phyloP scores from a whole-genome alignment of 1,284 basidiomycete genomes.

The Vanrija humicola region DNA sequence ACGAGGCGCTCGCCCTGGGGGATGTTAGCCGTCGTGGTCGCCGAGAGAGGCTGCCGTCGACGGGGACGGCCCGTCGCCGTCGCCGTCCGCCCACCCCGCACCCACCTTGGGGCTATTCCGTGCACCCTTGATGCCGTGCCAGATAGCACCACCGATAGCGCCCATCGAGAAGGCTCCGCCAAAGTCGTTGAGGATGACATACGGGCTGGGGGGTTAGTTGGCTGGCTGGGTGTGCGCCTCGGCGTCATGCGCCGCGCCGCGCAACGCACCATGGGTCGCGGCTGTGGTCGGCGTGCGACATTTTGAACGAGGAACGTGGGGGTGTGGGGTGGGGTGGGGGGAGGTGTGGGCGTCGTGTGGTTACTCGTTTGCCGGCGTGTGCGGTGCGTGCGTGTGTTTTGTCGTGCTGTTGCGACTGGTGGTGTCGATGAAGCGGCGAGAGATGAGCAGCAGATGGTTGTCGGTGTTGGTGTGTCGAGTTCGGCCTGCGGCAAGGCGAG shows the following conservation, averaged over 20 bases:
- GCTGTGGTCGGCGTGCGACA: slow-evolving; percentile 81
- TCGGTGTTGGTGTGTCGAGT: too few relatives aligned
- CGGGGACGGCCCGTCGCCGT: not conserved
- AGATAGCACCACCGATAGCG: slow-evolving; percentile 68
- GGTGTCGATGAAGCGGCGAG: too few relatives aligned
- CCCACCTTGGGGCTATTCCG: slow-evolving; percentile 89
- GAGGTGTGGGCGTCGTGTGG: not conserved
- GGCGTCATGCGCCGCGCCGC: too few relatives aligned
- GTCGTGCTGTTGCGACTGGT: too few relatives aligned
- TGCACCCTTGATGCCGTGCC: slow-evolving; percentile 98
- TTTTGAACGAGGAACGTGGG: slow-evolving; percentile 18
- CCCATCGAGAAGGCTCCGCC: slow-evolving; percentile 74
- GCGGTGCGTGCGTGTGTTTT: too few relatives aligned
- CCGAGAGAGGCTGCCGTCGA: not conserved
- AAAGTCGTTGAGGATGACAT: slow-evolving; percentile 98
- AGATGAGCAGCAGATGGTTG: too few relatives aligned
- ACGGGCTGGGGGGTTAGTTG: slow-evolving; percentile 64
- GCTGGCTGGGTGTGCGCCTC: not conserved
- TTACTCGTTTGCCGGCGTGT: too few relatives aligned
- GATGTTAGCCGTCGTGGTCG: not conserved
- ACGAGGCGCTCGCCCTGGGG: slow-evolving; percentile 80
- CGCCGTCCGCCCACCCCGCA: slow-evolving; percentile 16
- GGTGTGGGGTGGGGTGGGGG: slow-evolving; percentile 3
- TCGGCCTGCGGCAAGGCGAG: too few relatives aligned
- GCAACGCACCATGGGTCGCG: slow-evolving; percentile 77